Conservation (phyloP, 257 asterid genomes). For the Cruciata laevipes region DNA sequence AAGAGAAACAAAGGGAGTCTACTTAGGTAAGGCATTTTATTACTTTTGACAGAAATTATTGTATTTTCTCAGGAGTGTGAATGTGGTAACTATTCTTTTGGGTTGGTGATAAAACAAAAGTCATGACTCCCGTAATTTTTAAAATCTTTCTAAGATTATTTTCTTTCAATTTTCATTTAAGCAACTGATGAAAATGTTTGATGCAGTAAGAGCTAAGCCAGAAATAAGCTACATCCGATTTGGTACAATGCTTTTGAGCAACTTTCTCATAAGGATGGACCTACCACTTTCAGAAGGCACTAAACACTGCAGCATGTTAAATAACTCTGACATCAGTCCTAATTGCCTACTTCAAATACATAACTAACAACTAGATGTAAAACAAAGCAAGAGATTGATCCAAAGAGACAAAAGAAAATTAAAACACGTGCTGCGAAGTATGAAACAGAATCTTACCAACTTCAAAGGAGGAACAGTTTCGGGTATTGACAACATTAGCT, state of each 20-base stretch:
- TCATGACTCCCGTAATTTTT: not conserved
- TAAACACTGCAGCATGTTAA: not conserved
- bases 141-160: not conserved
- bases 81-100: not conserved
- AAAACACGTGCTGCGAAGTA: not conserved
- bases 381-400: no score
- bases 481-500: constrained; percentile 90
- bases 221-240: not conserved
- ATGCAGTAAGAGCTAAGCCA: not conserved
- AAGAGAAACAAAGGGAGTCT: not conserved
- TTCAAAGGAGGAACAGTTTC: constrained; percentile 71
- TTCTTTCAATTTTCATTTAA: not conserved
- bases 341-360: no score
- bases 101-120: not conserved
- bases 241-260: not conserved
- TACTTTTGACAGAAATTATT: not conserved
- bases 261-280: not conserved
- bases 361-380: not conserved
- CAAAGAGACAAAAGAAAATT: not conserved
- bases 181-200: not conserved
- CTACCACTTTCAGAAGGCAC: not conserved
- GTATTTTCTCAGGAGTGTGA: not conserved
- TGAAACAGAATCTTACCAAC: constrained; percentile 39
- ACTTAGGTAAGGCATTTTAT: not conserved
- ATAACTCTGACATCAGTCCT: not conserved